phyloP scores from a whole-genome alignment of 2,329 filamentous ascomycete species.

The Diaporthe destruens region DNA sequence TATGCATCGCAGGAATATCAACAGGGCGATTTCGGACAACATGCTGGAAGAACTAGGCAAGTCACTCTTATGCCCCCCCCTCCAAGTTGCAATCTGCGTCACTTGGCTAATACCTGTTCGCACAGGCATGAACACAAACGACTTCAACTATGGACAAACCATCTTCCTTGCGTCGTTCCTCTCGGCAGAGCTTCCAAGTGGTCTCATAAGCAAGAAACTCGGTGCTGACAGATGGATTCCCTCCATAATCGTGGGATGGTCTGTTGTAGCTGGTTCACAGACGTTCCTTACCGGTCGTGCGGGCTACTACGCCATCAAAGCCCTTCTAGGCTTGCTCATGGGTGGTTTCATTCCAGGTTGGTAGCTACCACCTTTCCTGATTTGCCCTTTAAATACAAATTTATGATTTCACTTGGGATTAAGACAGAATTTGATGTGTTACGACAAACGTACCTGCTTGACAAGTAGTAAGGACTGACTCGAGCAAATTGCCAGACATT shows the following conservation, averaged over 20 bases:
- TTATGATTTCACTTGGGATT: neutral
- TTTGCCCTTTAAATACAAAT: no score
- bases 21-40: conserved; percentile 49
- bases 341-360: conserved; percentile 70
- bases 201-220: conserved; percentile 63
- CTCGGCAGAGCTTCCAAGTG: conserved; percentile 64
- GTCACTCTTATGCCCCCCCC: conserved; percentile 7
- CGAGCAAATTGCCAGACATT: conserved; percentile 55
- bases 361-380: neutral
- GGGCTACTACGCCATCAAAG: conserved; percentile 50
- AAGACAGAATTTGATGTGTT: neutral
- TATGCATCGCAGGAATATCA: conserved; percentile 49
- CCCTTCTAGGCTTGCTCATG: conserved; percentile 61
- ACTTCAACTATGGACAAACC: conserved; percentile 61
- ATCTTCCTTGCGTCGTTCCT: conserved; percentile 62
- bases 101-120: neutral
- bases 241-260: conserved; percentile 53
- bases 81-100: neutral
- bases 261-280: conserved; percentile 48
- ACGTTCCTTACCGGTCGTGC: conserved; percentile 48
- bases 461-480: neutral
- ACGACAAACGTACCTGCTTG: neutral
- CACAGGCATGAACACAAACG: conserved; percentile 51
- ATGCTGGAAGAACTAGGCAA: conserved; percentile 54
- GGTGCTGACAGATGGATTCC: conserved; percentile 64